Base-by-base conservation (phyloP, 306 rosid genomes). In the Malus asiatica region DNA sequence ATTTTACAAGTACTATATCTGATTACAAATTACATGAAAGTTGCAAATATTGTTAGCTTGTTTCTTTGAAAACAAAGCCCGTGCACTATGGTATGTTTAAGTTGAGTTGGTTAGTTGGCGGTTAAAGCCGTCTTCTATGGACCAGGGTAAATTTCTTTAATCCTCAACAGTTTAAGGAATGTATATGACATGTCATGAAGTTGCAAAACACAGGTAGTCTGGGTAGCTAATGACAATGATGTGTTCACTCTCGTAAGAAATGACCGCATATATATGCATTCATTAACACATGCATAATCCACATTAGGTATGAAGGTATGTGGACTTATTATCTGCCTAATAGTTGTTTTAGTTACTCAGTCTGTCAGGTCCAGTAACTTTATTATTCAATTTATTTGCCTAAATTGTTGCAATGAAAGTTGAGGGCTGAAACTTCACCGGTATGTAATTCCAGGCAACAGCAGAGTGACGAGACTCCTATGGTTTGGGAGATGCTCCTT, bases 401-500 rank as follows among this genome's bases (percentile, higher is more conserved):
- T 87, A 72, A 71, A 42, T 82, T 73, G 63, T 77, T 86, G 76
- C 66, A 65, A 58, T 48, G 79, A 57, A 55, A 81, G n/a, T 77
- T 81, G 81, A 60, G 51, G 38, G 72, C 75, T 62, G 48, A 61
- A 75, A 38, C 7, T 18, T n/a, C 35, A 55, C 61, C 2, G 42
- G 44, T 42, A 44, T 45, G 63, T 76, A 64, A 52, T 27, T 83
- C 53, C 86, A 93, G 98, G 94, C 94, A 93, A 86, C 98, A 93
- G 59, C 94, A 93, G 79, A 83, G 98, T 0, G 96, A 90, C 55
- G 98, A 93, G 86, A 90, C 94, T 73, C 98, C 96, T 3, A 89
- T 93, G 98, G 88, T 93, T 57, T 93, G 96, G 98, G 98, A 93
- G 84, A 86, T 93, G 84, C 93, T 93, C 55, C 87, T 93, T 42